Evolutionary conservation across 2,329 filamentous ascomycete species (phyloP).

Genomic region (Colletotrichum limetticola): DNA sequence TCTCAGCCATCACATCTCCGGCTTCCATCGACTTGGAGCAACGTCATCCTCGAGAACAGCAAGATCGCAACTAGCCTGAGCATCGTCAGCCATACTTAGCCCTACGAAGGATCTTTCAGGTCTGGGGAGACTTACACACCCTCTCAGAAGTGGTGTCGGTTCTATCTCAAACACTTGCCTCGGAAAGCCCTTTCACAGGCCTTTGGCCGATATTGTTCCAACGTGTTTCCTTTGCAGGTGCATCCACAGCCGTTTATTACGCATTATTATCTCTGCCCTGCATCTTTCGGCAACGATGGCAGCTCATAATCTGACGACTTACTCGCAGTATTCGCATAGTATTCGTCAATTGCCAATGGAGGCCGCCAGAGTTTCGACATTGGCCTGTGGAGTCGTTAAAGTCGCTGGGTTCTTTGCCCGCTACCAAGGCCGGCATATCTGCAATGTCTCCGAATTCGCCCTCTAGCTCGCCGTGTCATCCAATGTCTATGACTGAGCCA

Average conservation of each 20-base stretch:
- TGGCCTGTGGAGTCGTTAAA: conserved; percentile 9
- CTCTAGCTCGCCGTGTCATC: conserved; percentile 11
- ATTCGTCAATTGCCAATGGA: conserved; percentile 19
- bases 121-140: conserved; percentile 22
- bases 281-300: conserved; percentile 5
- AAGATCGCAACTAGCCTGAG: neutral
- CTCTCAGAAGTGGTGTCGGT: conserved; percentile 12
- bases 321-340: conserved; percentile 13
- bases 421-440: conserved; percentile 14
- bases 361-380: conserved; percentile 16
- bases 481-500: conserved; percentile 3
- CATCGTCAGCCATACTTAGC: conserved; percentile 11
- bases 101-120: conserved; percentile 1
- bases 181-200: conserved; percentile 19
- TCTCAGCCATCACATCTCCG: conserved; percentile 3
- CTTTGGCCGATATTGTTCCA: neutral
- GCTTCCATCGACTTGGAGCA: conserved; percentile 13
- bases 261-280: conserved; percentile 4
- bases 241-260: neutral
- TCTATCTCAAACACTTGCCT: conserved; percentile 21
- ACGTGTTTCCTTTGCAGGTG: neutral
- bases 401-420: conserved; percentile 3
- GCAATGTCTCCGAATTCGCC: conserved; percentile 30
- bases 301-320: conserved; percentile 9
- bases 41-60: conserved; percentile 18